Evolutionary conservation across 2,329 filamentous ascomycete species (phyloP).

Genomic region (Fusarium liriodendri): DNA sequence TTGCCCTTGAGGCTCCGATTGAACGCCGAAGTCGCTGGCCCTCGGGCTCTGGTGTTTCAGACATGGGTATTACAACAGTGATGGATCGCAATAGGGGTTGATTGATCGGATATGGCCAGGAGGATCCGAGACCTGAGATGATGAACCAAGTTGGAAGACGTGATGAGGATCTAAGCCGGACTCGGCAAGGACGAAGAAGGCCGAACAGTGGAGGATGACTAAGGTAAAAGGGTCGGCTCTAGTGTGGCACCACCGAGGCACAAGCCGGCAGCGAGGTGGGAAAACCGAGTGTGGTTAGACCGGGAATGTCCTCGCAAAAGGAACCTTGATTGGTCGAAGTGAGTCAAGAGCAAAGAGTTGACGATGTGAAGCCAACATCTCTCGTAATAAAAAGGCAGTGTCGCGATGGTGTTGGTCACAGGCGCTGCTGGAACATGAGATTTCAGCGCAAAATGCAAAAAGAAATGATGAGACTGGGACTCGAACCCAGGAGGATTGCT

Average conservation of each 20-base stretch:
- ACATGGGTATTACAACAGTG: background rate
- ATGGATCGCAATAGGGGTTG: background rate
- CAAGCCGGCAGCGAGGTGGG: background rate
- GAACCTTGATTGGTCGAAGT: background rate
- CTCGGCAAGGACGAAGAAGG: background rate
- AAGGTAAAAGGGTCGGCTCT: background rate
- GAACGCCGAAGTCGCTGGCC: background rate
- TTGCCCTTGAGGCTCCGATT: background rate
- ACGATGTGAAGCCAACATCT: background rate
- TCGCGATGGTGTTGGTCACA: background rate
- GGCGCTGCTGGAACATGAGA: background rate
- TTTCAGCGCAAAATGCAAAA: slow-evolving; percentile 8
- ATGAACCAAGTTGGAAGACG: background rate
- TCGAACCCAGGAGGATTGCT: slow-evolving; percentile 52
- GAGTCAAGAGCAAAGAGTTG: background rate
- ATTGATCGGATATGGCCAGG: background rate
- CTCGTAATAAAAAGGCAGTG: background rate
- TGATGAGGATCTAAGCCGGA: background rate
- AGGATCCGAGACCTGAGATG: background rate
- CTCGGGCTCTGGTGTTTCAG: background rate
- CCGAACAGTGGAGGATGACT: background rate
- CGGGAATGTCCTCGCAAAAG: background rate
- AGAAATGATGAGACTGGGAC: slow-evolving; percentile 48
- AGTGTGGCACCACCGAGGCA: background rate
- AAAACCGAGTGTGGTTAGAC: background rate